phyloP scores from a whole-genome alignment of 352 stramenopile species.

The Lagenidium sp. region DNA sequence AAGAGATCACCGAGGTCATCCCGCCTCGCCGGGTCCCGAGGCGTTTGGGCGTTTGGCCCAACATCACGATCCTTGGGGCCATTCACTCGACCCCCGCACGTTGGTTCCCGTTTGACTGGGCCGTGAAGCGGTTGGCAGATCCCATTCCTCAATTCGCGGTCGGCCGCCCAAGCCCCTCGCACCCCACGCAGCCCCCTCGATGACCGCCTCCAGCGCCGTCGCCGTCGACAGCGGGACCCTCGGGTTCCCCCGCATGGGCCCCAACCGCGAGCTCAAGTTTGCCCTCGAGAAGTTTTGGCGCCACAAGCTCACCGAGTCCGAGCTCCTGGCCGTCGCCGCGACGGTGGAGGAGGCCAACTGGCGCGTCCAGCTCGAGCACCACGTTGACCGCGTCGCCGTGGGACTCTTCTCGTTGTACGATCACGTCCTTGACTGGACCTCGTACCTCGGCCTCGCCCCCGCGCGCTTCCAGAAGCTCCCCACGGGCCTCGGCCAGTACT shows the following conservation, averaged over 20 bases:
- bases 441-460: slow-evolving; percentile 69
- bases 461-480: slow-evolving; percentile 66
- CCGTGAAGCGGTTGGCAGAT: not conserved
- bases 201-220: slow-evolving; percentile 17
- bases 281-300: slow-evolving; percentile 91
- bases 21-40: no score
- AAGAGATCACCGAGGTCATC: slow-evolving; percentile 1
- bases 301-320: slow-evolving; percentile 66
- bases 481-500: slow-evolving; percentile 67
- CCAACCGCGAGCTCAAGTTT: slow-evolving; percentile 93
- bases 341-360: slow-evolving; percentile 81
- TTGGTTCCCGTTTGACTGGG: no score
- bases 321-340: slow-evolving; percentile 68
- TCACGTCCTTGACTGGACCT: slow-evolving; percentile 86
- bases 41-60: no score
- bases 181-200: slow-evolving; percentile 11
- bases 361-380: slow-evolving; percentile 69
- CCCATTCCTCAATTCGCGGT: slow-evolving; percentile 40
- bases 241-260: slow-evolving; percentile 89
- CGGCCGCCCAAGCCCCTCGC: slow-evolving; percentile 28
- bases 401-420: slow-evolving; percentile 90
- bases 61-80: no score
- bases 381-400: slow-evolving; percentile 73
- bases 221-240: slow-evolving; percentile 71
- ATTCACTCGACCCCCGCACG: not conserved